These are phyloP conservation scores for Scheffersomyces insectosa DNA, from an alignment of 1,139 yeast genomes.

Conservation along the genomic window DNA sequence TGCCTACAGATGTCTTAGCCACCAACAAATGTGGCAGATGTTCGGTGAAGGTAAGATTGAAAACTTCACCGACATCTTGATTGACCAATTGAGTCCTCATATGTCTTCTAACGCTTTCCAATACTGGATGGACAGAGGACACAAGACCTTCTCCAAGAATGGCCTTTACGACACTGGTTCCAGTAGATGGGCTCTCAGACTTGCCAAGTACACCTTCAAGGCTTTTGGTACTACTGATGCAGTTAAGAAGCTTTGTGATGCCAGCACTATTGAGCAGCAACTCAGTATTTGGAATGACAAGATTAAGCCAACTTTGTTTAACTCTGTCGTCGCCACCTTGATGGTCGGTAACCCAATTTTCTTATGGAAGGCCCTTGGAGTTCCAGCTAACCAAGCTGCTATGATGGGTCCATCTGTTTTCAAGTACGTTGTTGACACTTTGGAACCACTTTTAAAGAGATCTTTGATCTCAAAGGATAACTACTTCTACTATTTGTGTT, in stretches of 20 bases:
- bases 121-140: conserved; percentile 72
- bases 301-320: conserved; percentile 69
- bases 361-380: conserved; percentile 86
- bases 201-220: conserved; percentile 61
- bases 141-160: conserved; percentile 49
- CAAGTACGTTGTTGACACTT: conserved; percentile 71
- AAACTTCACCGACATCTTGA: conserved; percentile 45
- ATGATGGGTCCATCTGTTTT: conserved; percentile 75
- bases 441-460: conserved; percentile 69
- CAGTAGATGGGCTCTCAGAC: conserved; percentile 80
- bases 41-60: conserved; percentile 74
- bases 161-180: conserved; percentile 79
- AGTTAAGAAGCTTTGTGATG: conserved; percentile 57
- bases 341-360: conserved; percentile 79
- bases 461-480: conserved; percentile 70
- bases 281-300: conserved; percentile 58
- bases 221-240: conserved; percentile 53
- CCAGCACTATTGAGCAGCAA: conserved; percentile 64
- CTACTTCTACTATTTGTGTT: conserved; percentile 72
- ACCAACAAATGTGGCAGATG: conserved; percentile 66
- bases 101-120: conserved; percentile 80
- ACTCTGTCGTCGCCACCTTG: conserved; percentile 65
- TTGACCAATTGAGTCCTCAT: conserved; percentile 61
- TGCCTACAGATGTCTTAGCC: conserved; percentile 54
- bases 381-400: conserved; percentile 79